phyloP scores from a whole-genome alignment of 176 grass and related monocot species.

The Areca catechu region DNA sequence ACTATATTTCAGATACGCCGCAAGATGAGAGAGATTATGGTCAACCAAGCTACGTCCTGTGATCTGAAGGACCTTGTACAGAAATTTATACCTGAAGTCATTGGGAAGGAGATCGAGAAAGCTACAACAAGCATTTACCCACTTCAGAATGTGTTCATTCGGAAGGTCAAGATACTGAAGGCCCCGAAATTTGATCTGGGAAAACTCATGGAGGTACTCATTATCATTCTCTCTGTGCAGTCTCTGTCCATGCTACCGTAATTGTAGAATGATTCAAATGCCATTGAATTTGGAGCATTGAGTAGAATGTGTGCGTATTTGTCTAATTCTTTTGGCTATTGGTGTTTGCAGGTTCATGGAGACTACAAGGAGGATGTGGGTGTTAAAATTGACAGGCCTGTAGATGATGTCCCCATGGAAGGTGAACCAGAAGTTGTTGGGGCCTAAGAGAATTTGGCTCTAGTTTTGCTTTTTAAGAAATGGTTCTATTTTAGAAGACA shows the following conservation, averaged over 20 bases:
- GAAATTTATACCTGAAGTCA: conserved; percentile 88
- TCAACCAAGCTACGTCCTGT: conserved; percentile 60
- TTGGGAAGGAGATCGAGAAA: conserved; percentile 96
- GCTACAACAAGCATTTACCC: conserved; percentile 75
- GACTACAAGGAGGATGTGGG: conserved; percentile 89
- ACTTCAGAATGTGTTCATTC: conserved; percentile 74
- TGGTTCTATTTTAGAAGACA: conserved; percentile 5
- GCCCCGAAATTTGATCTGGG: conserved; percentile 84
- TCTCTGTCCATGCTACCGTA: too few relatives aligned
- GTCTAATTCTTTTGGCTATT: neutral
- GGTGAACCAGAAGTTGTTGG: conserved; percentile 39
- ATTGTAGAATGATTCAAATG: neutral
- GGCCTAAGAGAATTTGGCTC: conserved; percentile 13
- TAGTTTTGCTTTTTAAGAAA: neutral
- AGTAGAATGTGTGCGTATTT: neutral
- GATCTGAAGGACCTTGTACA: conserved; percentile 80
- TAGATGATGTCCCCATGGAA: conserved; percentile 44
- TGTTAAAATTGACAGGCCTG: conserved; percentile 72
- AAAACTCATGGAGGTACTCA: conserved; percentile 87
- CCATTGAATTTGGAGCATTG: neutral
- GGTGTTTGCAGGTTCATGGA: conserved; percentile 48
- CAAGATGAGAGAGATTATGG: conserved; percentile 98
- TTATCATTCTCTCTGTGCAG: neutral
- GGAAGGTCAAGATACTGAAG: conserved; percentile 94
- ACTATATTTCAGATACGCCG: conserved; percentile 48